A percentile compares a stretch with the other conserved stretches of the same genome.
Evolutionary conservation across 257 asterid genomes (phyloP).

Genomic region (Primulina tabacum): DNA sequence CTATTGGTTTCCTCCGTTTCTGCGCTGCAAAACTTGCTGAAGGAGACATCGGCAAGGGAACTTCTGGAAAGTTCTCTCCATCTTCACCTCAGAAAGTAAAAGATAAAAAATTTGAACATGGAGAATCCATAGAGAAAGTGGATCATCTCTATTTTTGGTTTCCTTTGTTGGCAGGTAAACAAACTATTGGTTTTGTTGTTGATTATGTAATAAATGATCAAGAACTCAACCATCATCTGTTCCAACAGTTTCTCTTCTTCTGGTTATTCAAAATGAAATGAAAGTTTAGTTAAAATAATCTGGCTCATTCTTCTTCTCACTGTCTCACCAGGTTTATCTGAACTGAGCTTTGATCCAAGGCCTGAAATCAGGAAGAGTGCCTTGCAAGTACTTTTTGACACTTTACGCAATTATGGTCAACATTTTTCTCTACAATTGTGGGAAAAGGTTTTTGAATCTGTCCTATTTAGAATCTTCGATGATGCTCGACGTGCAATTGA

Average conservation of each 20-base stretch:
- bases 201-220: constrained; percentile 8
- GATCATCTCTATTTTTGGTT: constrained; percentile 96
- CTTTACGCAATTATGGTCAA: constrained; percentile 89
- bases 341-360: constrained; percentile 95
- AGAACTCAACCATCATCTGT: constrained; percentile 17
- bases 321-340: constrained; percentile 73
- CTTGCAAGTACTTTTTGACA: constrained; percentile 86
- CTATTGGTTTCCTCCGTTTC: constrained; percentile 89
- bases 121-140: constrained; percentile 64
- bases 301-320: constrained; percentile 24
- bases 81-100: constrained; percentile 67
- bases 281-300: constrained; percentile 12
- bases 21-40: constrained; percentile 99
- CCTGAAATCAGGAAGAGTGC: constrained; percentile 93
- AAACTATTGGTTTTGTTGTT: constrained; percentile 15
- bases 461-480: constrained; percentile 88
- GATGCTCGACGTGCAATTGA: constrained; percentile 88
- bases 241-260: constrained; percentile 13
- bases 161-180: constrained; percentile 92
- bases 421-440: constrained; percentile 89
- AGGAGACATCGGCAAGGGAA: constrained; percentile 75
- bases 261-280: constrained; percentile 9
- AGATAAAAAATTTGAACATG: constrained; percentile 57
- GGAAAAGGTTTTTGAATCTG: constrained; percentile 98
- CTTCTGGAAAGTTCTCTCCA: constrained; percentile 49